Percentiles rank a stretch among this genome's conserved stretches.
These are phyloP conservation scores for Ilyonectria destructans DNA, from an alignment of 2,329 filamentous ascomycete species.

Conservation along the genomic window DNA sequence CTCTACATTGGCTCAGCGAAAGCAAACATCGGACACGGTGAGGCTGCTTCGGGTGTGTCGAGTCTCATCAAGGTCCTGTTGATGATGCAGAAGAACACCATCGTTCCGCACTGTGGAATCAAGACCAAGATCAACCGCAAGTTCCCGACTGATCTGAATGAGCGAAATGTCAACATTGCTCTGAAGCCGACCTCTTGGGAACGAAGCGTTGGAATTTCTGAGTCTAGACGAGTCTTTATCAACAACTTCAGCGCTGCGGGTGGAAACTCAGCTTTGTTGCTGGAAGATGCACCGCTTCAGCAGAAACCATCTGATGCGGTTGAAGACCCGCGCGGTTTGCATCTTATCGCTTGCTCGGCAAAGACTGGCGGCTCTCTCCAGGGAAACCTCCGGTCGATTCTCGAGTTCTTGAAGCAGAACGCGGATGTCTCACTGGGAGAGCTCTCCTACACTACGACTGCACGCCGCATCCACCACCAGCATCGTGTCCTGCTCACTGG, in stretches of 20 bases:
- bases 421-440: constrained; percentile 59
- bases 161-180: constrained; percentile 67
- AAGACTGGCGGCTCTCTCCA: constrained; percentile 43
- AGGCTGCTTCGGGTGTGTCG: constrained; percentile 72
- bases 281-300: constrained; percentile 68
- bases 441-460: constrained; percentile 64
- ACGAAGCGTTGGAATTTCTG: constrained; percentile 51
- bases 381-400: constrained; percentile 44
- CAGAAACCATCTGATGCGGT: constrained; percentile 51
- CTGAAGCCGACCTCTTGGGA: constrained; percentile 67
- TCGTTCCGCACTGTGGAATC: constrained; percentile 70
- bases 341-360: constrained; percentile 34
- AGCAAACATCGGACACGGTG: constrained; percentile 77
- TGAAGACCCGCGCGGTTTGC: constrained; percentile 60
- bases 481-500: constrained; percentile 62
- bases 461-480: constrained; percentile 51
- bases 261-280: constrained; percentile 78
- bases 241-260: constrained; percentile 83
- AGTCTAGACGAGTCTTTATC: constrained; percentile 66
- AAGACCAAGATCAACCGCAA: constrained; percentile 63
- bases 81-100: constrained; percentile 64
- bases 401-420: constrained; percentile 61
- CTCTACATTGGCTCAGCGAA: constrained; percentile 77
- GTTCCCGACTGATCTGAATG: constrained; percentile 60
- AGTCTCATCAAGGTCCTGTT: constrained; percentile 70